Evolutionary conservation across 768 basidiomycete species (phyloP).

Genomic region (Pluteus cervinus): DNA sequence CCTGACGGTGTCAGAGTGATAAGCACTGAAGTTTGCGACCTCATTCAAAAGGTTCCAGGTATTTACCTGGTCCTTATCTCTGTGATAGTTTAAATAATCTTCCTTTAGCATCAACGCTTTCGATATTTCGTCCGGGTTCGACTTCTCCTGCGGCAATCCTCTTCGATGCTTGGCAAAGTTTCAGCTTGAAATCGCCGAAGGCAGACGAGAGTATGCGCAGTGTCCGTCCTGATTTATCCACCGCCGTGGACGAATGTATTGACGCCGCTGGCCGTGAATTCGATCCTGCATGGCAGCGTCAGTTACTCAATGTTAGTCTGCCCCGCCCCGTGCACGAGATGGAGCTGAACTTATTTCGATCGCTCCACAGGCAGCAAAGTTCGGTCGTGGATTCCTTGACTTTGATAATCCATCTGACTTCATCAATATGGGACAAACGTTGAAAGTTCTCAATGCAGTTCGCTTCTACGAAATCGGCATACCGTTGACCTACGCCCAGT

Average conservation of each 20-base stretch:
- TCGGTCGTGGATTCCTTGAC: conserved; percentile 91
- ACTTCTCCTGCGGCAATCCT: conserved; percentile 87
- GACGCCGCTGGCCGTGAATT: conserved; percentile 92
- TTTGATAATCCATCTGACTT: conserved; percentile 90
- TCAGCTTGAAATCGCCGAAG: conserved; percentile 77
- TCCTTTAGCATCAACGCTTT: conserved; percentile 59
- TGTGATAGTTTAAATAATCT: conserved; percentile 1
- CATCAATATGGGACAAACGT: conserved; percentile 83
- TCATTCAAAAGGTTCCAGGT: conserved; percentile 94
- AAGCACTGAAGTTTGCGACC: conserved; percentile 73
- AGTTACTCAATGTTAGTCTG: conserved; percentile 68
- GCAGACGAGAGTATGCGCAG: conserved; percentile 89
- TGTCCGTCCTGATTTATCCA: conserved; percentile 79
- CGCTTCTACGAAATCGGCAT: conserved; percentile 90
- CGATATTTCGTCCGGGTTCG: conserved; percentile 90
- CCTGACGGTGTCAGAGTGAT: conserved; percentile 86
- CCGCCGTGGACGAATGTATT: conserved; percentile 87
- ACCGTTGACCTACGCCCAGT: conserved; percentile 90
- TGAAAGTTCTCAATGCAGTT: conserved; percentile 93
- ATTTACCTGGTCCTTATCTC: conserved; percentile 1
- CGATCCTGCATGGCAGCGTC: conserved; percentile 86
- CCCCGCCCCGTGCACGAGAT: too few relatives aligned
- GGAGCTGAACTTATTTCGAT: not conserved
- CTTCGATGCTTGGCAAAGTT: conserved; percentile 89
- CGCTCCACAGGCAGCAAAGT: conserved; percentile 79